phyloP scores from a whole-genome alignment of 108 stramenopile genomes.

The Cyclotella kingstonii region DNA sequence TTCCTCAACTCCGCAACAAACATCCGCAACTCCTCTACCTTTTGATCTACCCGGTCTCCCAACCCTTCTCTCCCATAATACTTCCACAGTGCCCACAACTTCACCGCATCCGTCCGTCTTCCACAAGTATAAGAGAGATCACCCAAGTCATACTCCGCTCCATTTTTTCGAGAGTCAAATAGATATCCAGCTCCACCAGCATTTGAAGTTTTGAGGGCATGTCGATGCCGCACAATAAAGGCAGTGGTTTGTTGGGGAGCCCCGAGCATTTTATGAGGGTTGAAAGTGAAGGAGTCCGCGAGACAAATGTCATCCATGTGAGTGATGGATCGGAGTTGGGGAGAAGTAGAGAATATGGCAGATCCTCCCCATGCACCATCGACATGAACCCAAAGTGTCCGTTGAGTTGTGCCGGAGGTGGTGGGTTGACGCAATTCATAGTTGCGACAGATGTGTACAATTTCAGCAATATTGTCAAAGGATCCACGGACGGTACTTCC shows the following conservation, averaged over 20 bases:
- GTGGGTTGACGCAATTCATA: constrained; percentile 20
- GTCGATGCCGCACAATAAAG: constrained; percentile 41
- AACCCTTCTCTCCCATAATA: constrained; percentile 42
- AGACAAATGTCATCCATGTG: constrained; percentile 37
- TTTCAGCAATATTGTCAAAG: constrained; percentile 49
- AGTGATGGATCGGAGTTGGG: constrained; percentile 20
- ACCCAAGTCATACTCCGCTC: constrained; percentile 56
- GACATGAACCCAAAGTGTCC: constrained; percentile 54
- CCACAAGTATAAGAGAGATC: constrained; percentile 60
- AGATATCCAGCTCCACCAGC: constrained; percentile 51
- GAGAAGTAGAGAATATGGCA: constrained; percentile 47
- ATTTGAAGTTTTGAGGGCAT: constrained; percentile 36
- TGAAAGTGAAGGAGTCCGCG: constrained; percentile 58
- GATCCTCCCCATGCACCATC: constrained; percentile 64
- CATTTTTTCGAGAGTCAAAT: constrained; percentile 55
- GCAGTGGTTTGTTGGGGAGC: constrained; percentile 58
- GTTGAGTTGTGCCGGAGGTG: constrained; percentile 3
- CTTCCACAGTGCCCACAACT: constrained; percentile 54
- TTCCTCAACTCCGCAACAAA: constrained; percentile 28
- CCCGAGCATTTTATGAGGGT: constrained; percentile 65
- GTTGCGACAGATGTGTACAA: constrained; percentile 40
- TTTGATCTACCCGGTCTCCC: constrained; percentile 36
- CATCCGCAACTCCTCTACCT: constrained; percentile 32
- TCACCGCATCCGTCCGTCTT: constrained; percentile 50
- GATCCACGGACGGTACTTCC: constrained; percentile 63